Conservation (phyloP, 176 grass and related monocot genomes). For the Musa troglodytarum region DNA sequence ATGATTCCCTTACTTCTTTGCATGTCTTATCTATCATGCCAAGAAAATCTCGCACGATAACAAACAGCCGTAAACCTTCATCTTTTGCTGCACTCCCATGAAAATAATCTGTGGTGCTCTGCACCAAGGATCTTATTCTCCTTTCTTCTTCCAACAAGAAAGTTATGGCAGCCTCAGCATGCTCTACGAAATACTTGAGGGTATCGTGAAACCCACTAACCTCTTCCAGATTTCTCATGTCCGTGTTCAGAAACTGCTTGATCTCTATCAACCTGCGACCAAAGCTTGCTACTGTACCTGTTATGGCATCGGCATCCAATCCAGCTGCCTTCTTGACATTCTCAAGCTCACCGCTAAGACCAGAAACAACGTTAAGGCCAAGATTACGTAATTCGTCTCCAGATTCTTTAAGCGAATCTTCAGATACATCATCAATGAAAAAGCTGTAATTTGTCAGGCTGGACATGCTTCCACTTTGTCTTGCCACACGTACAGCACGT, state of each 20-base stretch:
- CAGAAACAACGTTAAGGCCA: conserved; percentile 57
- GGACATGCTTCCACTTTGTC: conserved; percentile 18
- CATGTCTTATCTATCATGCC: conserved; percentile 71
- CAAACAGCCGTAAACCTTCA: conserved; percentile 69
- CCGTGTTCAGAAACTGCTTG: conserved; percentile 54
- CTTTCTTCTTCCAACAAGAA: conserved; percentile 62
- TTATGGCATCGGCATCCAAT: conserved; percentile 59
- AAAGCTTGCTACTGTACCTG: conserved; percentile 49
- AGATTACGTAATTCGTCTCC: conserved; percentile 45
- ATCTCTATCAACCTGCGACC: conserved; percentile 57
- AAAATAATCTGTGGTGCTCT: conserved; percentile 55
- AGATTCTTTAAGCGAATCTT: conserved; percentile 24
- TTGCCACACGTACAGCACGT: conserved; percentile 38
- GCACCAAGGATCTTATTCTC: conserved; percentile 59
- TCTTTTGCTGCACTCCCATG: conserved; percentile 66
- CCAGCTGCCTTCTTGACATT: conserved; percentile 67
- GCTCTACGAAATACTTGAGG: conserved; percentile 52
- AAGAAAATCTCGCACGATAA: conserved; percentile 66
- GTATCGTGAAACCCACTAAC: conserved; percentile 60
- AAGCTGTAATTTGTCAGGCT: conserved; percentile 8
- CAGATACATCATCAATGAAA: conserved; percentile 17
- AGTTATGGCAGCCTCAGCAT: conserved; percentile 41
- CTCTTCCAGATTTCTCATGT: conserved; percentile 55
- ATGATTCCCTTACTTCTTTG: conserved; percentile 42
- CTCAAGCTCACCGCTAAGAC: conserved; percentile 51